Base-by-base conservation (phyloP, 495 filamentous ascomycete genomes). In the Bacidia gigantensis region DNA sequence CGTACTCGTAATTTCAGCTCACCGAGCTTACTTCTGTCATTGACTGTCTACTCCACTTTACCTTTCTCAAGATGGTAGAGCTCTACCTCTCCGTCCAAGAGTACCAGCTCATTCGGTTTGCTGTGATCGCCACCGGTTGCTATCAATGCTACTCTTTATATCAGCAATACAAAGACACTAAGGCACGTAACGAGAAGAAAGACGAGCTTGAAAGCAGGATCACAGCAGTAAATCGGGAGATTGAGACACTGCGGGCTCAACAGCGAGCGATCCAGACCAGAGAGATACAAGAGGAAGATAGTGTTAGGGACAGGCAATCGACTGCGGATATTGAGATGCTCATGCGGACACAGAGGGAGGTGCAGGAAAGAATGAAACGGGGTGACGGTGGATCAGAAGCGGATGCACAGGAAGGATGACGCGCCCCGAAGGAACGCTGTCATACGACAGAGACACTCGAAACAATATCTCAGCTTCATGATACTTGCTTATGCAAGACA, bases 41-140 rank as follows among this genome's bases (percentile, higher is more conserved):
- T n/a, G n/a, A n/a, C n/a, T n/a, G n/a, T n/a, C n/a, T 32, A n/a
- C 9, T 24, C 25, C 24, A 44, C 14, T 12, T 14, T 17, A 9
- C 26, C 21, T 35, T 14, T 26, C 11, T 38, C 47, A 38, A n/a
- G 20, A 53, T 23, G 21, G 38, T 54, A 47, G 46, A 57, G 20
- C 46, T 57, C 5, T 57, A 49, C 18, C 23, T 57, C 11, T 54
- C 46, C n/a, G 42, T 39, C 25, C 35, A 53, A 25, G 55, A 57
- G 25, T 57, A 53, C 32, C 23, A 25, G 7, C 20, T 57, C 11
- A 43, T 57, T 18, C 50, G 45, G 11, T 39, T 50, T 23, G 51
- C 29, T 14, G 24, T 38, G n/a, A 39, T 53, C 21, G 20, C 41
- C 2, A 53, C 44, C 41, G 47, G 55, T 43, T 25, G 18, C 3